These are phyloP conservation scores for bread wheat (Triticum aestivum) DNA, from an alignment of 176 grass and related monocot genomes.

Conservation along the genomic window IWGSC_CS_RefSeq_v2.1 NC_057803.1:670711622-670712121, in stretches of 20 bases:
- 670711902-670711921: conserved; percentile 83
- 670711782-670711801: conserved; percentile 72
- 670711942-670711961: conserved; percentile 87
- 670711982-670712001: not conserved
- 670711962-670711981: conserved; percentile 58
- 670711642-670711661: conserved; percentile 73
- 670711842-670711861: conserved; percentile 88
- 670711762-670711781: conserved; percentile 72
- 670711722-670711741: not conserved
- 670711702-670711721: not conserved
- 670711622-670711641: conserved; percentile 74
- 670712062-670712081: conserved; percentile 81
- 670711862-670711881: conserved; percentile 75
- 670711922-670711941: conserved; percentile 62
- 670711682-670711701: not conserved
- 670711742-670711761: conserved; percentile 17
- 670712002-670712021: not conserved
- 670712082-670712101: conserved; percentile 66
- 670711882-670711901: conserved; percentile 97
- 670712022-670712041: conserved; percentile 28
- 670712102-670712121: no score
- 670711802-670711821: conserved; percentile 82
- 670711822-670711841: conserved; percentile 98
- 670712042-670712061: conserved; percentile 95
- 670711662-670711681: conserved; percentile 10